These are phyloP conservation scores for Phytophthora fragariae DNA, from an alignment of 352 stramenopile genomes.

Conservation along the genomic window DNA sequence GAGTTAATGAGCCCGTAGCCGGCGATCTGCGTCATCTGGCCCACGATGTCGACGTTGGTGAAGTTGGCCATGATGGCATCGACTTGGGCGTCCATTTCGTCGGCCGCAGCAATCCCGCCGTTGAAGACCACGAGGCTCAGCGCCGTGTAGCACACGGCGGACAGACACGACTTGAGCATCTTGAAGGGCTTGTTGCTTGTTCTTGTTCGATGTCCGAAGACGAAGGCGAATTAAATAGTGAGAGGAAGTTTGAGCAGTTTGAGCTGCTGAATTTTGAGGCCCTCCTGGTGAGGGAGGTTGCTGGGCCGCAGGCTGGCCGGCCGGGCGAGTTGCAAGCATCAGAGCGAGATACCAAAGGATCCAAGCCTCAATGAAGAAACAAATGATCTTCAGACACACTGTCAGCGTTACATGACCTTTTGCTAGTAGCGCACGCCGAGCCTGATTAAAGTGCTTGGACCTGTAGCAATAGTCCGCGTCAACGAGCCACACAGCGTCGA, in stretches of 20 bases:
- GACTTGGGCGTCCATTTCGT: slow-evolving; percentile 33
- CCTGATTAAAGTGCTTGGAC: slow-evolving; percentile 12
- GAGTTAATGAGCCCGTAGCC: slow-evolving; percentile 61
- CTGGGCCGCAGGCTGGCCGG: not conserved
- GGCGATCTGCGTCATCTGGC: slow-evolving; percentile 89
- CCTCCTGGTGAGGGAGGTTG: not conserved
- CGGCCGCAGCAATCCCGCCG: slow-evolving; percentile 8
- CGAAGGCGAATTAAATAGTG: slow-evolving; percentile 37
- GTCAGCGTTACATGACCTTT: not conserved
- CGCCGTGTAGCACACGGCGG: slow-evolving; percentile 25
- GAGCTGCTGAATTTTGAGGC: not conserved
- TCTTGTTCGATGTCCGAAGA: slow-evolving; percentile 10
- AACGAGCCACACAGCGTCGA: not conserved
- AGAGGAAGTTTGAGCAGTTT: not conserved
- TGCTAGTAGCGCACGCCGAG: not conserved
- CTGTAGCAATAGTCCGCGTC: too few species aligned
- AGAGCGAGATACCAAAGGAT: slow-evolving; percentile 8
- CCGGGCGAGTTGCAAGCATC: too few species aligned
- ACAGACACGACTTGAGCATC: slow-evolving; percentile 38
- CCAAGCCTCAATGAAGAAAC: slow-evolving; percentile 25
- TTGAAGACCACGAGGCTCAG: slow-evolving; percentile 27
- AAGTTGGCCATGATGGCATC: slow-evolving; percentile 21
- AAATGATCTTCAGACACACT: slow-evolving; percentile 5
- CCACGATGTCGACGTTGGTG: slow-evolving; percentile 49
- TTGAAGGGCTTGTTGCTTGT: slow-evolving; percentile 15